These are phyloP conservation scores for Osmanthus fragrans DNA, from an alignment of 257 asterid genomes.

Conservation along the genomic window DNA sequence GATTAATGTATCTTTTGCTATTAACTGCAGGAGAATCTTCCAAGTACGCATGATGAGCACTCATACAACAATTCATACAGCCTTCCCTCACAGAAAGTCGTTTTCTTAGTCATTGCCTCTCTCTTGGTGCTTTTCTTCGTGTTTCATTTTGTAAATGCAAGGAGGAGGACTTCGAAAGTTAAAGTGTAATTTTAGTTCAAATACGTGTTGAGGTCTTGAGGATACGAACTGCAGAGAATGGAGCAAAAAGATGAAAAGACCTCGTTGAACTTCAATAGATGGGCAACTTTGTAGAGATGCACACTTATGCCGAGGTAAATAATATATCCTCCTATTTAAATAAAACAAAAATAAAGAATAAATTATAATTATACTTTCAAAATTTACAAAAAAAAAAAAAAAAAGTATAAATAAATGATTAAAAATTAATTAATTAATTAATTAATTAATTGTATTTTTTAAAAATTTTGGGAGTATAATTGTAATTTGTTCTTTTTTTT, in stretches of 20 bases:
- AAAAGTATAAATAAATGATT: too few relatives aligned
- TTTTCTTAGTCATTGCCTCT: slow-evolving; percentile 34
- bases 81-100: slow-evolving; percentile 43
- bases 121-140: slow-evolving; percentile 45
- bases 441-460: too few relatives aligned
- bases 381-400: too few relatives aligned
- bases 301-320: neutral
- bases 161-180: slow-evolving; percentile 62
- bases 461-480: too few relatives aligned
- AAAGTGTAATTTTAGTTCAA: slow-evolving; percentile 44
- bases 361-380: too few relatives aligned
- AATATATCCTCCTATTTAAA: too few relatives aligned
- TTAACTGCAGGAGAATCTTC: slow-evolving; percentile 50
- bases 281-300: neutral
- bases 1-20: neutral
- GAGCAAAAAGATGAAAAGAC: neutral
- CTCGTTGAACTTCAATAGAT: neutral
- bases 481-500: too few relatives aligned
- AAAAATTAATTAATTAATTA: too few relatives aligned
- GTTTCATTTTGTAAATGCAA: slow-evolving; percentile 37
- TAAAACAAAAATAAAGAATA: too few relatives aligned
- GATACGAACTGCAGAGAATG: neutral
- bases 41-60: slow-evolving; percentile 11
- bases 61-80: slow-evolving; percentile 28
- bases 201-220: neutral